Conservation (phyloP, 2,329 filamentous ascomycete genomes). For the Phoma sp. region DNA sequence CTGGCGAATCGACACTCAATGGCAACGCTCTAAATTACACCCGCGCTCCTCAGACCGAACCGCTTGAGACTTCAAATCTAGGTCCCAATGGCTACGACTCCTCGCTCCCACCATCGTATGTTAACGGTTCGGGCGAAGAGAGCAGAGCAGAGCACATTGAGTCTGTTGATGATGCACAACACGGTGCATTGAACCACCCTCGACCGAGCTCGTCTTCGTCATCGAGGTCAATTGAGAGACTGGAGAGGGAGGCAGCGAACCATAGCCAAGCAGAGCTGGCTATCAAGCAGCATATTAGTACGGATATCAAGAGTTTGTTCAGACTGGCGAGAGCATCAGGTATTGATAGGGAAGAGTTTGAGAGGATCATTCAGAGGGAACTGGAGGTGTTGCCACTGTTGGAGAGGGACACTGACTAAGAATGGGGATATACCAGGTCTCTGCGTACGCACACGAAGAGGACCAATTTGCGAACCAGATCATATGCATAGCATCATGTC, state of each 20-base stretch:
- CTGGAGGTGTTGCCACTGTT: slow-evolving; percentile 73
- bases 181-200: slow-evolving; percentile 41
- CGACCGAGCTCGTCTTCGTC: slow-evolving; percentile 53
- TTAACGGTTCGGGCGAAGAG: slow-evolving; percentile 16
- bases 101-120: slow-evolving; percentile 36
- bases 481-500: slow-evolving; percentile 2
- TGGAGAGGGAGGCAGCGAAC: slow-evolving; percentile 64
- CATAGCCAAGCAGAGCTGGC: slow-evolving; percentile 73
- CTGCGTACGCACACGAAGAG: not conserved
- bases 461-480: not conserved
- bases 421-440: not conserved
- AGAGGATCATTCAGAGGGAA: slow-evolving; percentile 73
- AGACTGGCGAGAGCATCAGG: slow-evolving; percentile 73
- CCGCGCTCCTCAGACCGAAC: slow-evolving; percentile 54
- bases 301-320: slow-evolving; percentile 79
- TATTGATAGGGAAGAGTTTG: slow-evolving; percentile 78
- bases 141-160: slow-evolving; percentile 34
- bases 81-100: slow-evolving; percentile 43
- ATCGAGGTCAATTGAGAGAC: slow-evolving; percentile 62
- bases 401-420: slow-evolving; percentile 60
- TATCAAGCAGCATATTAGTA: slow-evolving; percentile 80
- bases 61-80: slow-evolving; percentile 49
- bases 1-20: slow-evolving; percentile 60
- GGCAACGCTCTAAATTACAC: slow-evolving; percentile 57
- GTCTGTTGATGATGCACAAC: slow-evolving; percentile 28